Base-by-base conservation (phyloP, 257 asterid species). In the Jaltomata sinuosa region DNA sequence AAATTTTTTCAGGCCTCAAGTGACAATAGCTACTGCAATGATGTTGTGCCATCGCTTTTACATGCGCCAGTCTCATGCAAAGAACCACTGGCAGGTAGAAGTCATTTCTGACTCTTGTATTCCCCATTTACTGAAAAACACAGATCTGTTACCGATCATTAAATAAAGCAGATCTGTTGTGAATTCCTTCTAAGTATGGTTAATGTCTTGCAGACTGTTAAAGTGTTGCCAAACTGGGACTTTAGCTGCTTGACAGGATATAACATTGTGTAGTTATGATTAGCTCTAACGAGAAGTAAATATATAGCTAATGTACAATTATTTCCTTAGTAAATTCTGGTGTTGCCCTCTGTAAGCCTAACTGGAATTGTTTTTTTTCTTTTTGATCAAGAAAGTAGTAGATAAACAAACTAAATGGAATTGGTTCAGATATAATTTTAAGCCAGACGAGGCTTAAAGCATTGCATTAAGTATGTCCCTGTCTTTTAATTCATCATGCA, bases 11-110 rank as follows among this genome's bases (percentile, higher is more conserved):
- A 93, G 93, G 87, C 93, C 93, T 21, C 94, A 91, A 84, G 85
- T 90, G 86, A 91, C 94, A 79, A 92, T 92, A 84, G 92, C 94
- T 67, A 89, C 91, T 59, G 89, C 93, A 67, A 86, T 87, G 88
- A 74, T 92, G 85, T 80, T 91, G 69, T 91, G 94, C 86, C 96
- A 92, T 87, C 90, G 93, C 54, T 92, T 92, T 84, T 92, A 87
- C 79, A 92, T 90, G 92, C 89, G 86, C 54, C 96, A 92, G 85
- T 92, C 96, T 36, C 96, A 91, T 86, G 79, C 89, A 80, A 92
- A 90, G 84, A 92, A 91, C 88, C 87, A 92, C 82, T 91, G 94
- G 92, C 94, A 93, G 97, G 95, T 93, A 85, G 54, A 65, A 80
- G 21, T 64, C 67, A 25, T 82, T 54, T 61, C 55, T 64, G 74